Evolutionary conservation across 2,329 filamentous ascomycete species (phyloP), one percentile per base, ranked within the genome.

Genomic region (Colletotrichum tamarilloi): DNA sequence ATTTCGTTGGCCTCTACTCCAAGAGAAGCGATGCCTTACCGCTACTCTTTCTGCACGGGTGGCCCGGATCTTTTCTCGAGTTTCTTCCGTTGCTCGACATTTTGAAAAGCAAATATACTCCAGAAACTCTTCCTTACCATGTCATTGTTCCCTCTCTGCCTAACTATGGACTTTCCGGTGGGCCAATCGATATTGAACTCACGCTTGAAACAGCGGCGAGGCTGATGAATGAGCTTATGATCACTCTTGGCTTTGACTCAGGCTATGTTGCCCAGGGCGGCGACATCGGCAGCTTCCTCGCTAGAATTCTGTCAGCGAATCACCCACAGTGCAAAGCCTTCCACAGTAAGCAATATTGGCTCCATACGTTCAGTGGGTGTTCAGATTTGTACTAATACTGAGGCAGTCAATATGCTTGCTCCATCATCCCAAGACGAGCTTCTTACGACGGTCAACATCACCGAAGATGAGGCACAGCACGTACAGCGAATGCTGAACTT

Each of bases 201-300:
- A 66, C 55, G 12, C 19, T 85, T 75, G 78, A 75, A 1, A 74
- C 75, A 82, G 28, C 65, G 16, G 83, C 86, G 0, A 79, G 82
- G 1, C 78, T 88, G 14, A 80, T 90, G 68, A 82, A 91, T 78
- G 81, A 85, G 26, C 76, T 91, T 1, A 87, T 91, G 84, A 73
- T 86, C 1, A 81, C 81, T 0, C 83, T 91, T 5, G 89, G 89
- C 0, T 89, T 91, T 64, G 82, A 80, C 0, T 73, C 75, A 1
- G 86, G 85, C 2, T 91, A 91, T 75, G 78, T 90, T 8, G 83
- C 84, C 0, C 88, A 91, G 77, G 90, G 90, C 12, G 89, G 89
- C 5, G 89, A 92, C 76, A 81, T 91, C 5, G 87, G 88, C 2
- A 83, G 82, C 62, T 78, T 82, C 30, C 69, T 90, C 3, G 79